Conservation (phyloP, 2,329 filamentous ascomycete genomes). For the Madurella fahalii region DNA sequence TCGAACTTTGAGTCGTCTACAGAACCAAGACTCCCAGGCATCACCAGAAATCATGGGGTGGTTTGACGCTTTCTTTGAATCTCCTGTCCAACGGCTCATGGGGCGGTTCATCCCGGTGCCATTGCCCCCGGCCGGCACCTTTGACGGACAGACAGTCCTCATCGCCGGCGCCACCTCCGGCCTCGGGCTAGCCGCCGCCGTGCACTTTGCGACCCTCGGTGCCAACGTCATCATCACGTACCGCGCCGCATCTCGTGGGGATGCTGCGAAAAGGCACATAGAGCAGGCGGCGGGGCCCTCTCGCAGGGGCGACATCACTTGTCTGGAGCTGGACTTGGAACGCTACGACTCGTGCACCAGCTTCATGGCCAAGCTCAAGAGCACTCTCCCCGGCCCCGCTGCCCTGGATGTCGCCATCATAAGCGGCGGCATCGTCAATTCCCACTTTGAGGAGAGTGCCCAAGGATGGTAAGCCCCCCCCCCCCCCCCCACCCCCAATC, state of each 20-base stretch:
- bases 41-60: too few relatives aligned
- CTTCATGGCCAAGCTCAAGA: neutral
- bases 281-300: neutral
- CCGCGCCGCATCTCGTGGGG: neutral
- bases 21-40: too few relatives aligned
- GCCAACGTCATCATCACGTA: slow-evolving; percentile 3
- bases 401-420: too few relatives aligned
- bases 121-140: neutral
- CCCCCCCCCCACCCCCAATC: too few relatives aligned
- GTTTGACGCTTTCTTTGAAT: too few relatives aligned
- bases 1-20: too few relatives aligned
- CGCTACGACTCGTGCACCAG: neutral
- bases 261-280: neutral
- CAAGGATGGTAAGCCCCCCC: too few relatives aligned
- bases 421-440: too few relatives aligned
- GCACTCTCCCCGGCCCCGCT: neutral
- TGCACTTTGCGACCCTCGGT: slow-evolving; percentile 2
- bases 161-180: neutral
- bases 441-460: too few relatives aligned
- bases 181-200: slow-evolving; percentile 2
- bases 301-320: neutral
- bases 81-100: too few relatives aligned
- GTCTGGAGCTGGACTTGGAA: neutral
- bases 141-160: slow-evolving; percentile 2
- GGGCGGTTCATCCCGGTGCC: neutral